Evolutionary conservation across 306 rosid species (phyloP), one percentile per base, ranked within the genome.

Genomic region (Hippophae tibetana): DNA sequence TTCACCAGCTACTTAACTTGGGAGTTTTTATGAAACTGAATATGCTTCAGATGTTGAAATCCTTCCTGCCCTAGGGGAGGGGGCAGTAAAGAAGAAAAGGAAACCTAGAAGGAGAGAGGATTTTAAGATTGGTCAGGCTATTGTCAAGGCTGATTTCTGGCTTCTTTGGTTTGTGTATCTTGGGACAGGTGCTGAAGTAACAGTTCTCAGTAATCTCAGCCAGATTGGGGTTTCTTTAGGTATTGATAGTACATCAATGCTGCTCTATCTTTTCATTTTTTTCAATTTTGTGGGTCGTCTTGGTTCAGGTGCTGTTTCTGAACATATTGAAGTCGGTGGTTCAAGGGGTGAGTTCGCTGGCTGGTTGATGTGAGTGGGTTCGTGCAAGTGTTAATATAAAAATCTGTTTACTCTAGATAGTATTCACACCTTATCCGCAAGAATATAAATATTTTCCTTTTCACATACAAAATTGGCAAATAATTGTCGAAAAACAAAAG

Each of bases 61-160:
- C 38, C 97, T 90, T 65, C 83, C 86, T 68, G 95, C 94, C 26
- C 80, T 79, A 52, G 97, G 95, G 57, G 90, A 82, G 61, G 97
- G 94, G 63, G 97, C 89, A 3, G 73, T 90, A 23, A 82, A 76
- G 75, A 77, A 72, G 80, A 90, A 73, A 73, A 82, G 76, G 70
- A 82, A 78, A 56, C 94, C 97, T 52, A 87, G 66, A 61, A 73
- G 97, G 56, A 94, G 97, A 27, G 97, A 90, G 67, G 97, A 90
- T 82, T 90, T 90, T 78, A 81, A 66, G 75, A 53, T 86, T 52
- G 64, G 49, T 5, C 88, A 90, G 69, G 95, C 82, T 13, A 14
- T 90, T 7, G n/a, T 84, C 66, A 90, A 86, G 78, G 94, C 94
- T 47, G 97, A 90, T 73, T 90, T 90, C 67, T 90, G 97, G 97